A percentile compares a stretch with the other conserved stretches of the same genome.
Evolutionary conservation across 2,329 filamentous ascomycete genomes (phyloP).

Genomic region (Emericellopsis cladophorae): DNA sequence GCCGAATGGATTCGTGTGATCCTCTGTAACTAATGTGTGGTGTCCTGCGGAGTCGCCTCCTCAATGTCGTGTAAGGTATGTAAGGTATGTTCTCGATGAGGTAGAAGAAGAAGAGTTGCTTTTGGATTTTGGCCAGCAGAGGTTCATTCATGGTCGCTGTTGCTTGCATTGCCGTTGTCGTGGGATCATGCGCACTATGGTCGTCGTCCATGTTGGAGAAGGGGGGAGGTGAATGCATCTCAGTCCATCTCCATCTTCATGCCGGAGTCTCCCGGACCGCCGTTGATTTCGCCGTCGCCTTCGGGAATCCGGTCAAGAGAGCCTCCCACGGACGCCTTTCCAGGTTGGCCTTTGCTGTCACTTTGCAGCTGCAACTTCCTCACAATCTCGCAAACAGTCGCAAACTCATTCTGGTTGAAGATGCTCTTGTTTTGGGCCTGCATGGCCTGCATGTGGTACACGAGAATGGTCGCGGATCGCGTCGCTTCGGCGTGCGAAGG

Average conservation of each 20-base stretch:
- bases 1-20: no score
- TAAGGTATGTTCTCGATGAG: no score
- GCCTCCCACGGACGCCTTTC: constrained; percentile 25
- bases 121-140: no score
- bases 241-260: constrained; percentile 16
- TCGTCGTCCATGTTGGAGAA: not conserved
- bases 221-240: constrained; percentile 1
- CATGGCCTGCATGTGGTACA: constrained; percentile 63
- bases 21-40: no score
- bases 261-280: constrained; percentile 6
- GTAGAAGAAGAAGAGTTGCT: no score
- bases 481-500: constrained; percentile 79
- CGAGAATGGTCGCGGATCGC: constrained; percentile 66
- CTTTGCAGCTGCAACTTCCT: constrained; percentile 65
- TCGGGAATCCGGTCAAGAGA: constrained; percentile 29
- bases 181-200: not conserved
- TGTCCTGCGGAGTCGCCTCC: no score
- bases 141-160: no score
- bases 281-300: constrained; percentile 37
- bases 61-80: no score
- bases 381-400: constrained; percentile 68
- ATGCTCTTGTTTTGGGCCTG: constrained; percentile 40
- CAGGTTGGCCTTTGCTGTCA: no score
- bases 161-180: no score
- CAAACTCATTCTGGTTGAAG: constrained; percentile 65